Evolutionary conservation across 192 early-diverging fungal genomes (phyloP).

Genomic region (Coemansia javaensis): DNA sequence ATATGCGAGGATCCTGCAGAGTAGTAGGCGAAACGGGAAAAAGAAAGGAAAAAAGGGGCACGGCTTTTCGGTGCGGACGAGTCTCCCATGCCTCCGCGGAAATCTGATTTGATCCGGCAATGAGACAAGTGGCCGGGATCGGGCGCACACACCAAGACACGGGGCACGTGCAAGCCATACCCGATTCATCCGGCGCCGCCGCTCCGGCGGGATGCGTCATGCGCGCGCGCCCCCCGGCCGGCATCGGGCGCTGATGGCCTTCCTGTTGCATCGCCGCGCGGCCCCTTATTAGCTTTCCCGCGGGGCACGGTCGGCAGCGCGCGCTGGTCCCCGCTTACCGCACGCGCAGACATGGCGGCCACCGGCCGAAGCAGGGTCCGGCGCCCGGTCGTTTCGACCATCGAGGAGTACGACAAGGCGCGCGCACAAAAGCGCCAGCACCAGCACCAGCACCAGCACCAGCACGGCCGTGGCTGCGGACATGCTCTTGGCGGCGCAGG

Average conservation of each 20-base stretch:
- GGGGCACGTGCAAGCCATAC: slow-evolving; percentile 6
- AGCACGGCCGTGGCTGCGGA: neutral
- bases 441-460: slow-evolving; percentile 5
- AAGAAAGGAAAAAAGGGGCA: no score
- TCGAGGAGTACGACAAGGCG: slow-evolving; percentile 39
- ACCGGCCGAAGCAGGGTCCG: slow-evolving; percentile 4
- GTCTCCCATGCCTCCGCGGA: no score
- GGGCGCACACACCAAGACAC: neutral
- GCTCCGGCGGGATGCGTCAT: neutral
- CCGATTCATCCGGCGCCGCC: neutral
- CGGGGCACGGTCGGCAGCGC: no score
- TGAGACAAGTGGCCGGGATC: neutral
- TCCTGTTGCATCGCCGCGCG: no score
- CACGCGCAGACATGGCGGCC: no score
- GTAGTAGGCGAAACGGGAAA: no score
- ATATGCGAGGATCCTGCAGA: no score
- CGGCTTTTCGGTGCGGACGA: no score
- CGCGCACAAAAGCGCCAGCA: slow-evolving; percentile 12
- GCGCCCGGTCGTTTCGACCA: slow-evolving; percentile 23
- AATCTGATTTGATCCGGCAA: neutral
- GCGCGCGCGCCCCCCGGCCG: neutral
- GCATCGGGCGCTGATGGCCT: no score
- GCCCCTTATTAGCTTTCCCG: no score
- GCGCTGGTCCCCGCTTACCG: no score
- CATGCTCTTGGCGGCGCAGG: no score